Percentiles rank a stretch among this genome's conserved stretches.
Conservation (phyloP, 169 alveolate genomes). For the Plasmodium cynomolgi region DNA sequence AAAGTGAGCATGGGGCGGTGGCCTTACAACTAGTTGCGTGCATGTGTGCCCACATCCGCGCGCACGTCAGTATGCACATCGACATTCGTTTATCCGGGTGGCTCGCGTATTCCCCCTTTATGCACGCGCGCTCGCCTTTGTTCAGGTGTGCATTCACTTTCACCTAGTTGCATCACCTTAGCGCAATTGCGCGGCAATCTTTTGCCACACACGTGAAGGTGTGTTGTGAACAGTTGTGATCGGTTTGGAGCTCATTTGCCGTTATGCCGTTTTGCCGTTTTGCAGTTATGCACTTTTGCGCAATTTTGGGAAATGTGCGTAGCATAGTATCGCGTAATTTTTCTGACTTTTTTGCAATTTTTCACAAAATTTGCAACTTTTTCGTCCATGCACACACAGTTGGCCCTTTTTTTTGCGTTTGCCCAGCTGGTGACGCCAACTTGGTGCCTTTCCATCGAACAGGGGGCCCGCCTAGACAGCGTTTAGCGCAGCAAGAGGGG, state of each 20-base stretch:
- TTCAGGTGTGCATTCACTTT: neutral
- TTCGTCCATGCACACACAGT: neutral
- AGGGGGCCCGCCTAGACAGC: neutral
- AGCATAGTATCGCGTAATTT: neutral
- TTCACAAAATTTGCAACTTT: no score
- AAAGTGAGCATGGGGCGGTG: neutral
- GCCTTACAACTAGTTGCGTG: neutral
- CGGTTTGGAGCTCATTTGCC: neutral
- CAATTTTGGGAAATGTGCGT: neutral
- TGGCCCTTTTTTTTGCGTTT: neutral
- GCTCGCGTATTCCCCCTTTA: neutral
- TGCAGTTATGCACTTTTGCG: neutral
- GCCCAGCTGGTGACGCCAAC: neutral
- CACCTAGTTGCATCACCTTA: neutral
- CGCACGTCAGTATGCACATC: neutral
- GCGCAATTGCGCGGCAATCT: neutral
- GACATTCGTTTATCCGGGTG: neutral
- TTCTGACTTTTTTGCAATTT: no score
- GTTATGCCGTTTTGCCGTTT: neutral
- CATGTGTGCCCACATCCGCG: neutral
- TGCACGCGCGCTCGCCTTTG: neutral
- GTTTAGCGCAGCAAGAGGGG: neutral
- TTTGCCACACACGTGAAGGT: neutral
- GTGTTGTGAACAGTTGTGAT: neutral
- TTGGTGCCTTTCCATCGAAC: neutral